These are phyloP conservation scores for Hymenoscyphus salicellus DNA, from an alignment of 2,329 filamentous ascomycete genomes.

Conservation along the genomic window DNA sequence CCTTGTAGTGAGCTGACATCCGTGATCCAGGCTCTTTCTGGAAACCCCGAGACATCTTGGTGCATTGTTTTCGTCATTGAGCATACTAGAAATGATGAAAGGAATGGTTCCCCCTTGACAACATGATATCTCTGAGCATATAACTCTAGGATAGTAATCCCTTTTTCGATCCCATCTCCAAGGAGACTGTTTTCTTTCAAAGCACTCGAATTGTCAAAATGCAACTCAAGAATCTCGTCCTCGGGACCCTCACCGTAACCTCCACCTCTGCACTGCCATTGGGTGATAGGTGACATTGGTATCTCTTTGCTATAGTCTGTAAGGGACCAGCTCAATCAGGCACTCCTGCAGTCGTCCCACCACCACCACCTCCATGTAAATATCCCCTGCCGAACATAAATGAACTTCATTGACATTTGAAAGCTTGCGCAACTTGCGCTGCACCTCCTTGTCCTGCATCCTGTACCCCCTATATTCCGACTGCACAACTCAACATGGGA, in stretches of 20 bases:
- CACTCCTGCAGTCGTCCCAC: neutral
- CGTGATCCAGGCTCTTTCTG: neutral
- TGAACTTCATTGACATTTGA: neutral
- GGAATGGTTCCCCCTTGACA: neutral
- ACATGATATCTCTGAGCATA: neutral
- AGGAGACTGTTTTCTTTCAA: neutral
- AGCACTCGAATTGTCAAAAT: neutral
- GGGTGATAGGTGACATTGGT: neutral
- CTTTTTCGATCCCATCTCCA: neutral
- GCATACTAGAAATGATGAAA: neutral
- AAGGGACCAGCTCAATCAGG: neutral
- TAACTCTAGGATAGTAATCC: neutral
- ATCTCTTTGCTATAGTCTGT: neutral
- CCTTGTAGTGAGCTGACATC: neutral
- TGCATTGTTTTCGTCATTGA: neutral
- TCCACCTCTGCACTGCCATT: neutral
- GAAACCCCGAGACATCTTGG: neutral
- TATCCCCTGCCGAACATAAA: neutral
- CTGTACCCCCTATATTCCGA: neutral
- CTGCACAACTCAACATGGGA: neutral
- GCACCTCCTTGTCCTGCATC: neutral
- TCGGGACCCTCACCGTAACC: neutral
- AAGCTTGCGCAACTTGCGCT: neutral
- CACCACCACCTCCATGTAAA: neutral
- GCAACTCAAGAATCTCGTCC: neutral